Evolutionary conservation across 768 basidiomycete genomes (phyloP), one percentile per base, ranked within the genome.

Genomic region (Podaxis sp.): DNA sequence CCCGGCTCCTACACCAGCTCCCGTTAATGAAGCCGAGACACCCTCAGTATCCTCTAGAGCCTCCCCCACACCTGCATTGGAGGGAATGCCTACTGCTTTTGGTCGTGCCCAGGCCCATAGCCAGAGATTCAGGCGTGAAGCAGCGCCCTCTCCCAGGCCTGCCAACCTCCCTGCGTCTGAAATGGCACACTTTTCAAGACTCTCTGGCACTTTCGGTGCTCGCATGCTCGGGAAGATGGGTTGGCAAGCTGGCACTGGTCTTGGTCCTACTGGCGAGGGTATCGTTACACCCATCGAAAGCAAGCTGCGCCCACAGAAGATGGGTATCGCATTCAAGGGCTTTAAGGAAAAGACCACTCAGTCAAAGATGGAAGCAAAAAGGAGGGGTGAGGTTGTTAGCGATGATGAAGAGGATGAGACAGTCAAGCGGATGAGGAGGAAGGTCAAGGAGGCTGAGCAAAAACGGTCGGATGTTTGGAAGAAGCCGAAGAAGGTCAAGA

Each of bases 201-300:
- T 99, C 12, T 80, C 84, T 46, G 83, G 86, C 15, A 81, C 90
- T 0, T 88, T 94, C 64, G 96, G 95, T 67, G 91, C 96, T 20
- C 88, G 89, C 61, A 87, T 99, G 85, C 84, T 99, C 24, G 85
- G 85, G 33, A 99, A 96, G 78, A 95, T 96, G 90, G 97, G 97
- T 7, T 99, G 97, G 96, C 80, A 88, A 70, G 78, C 88, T 0
- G 96, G 89, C 3, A 81, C 81, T 2, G 95, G 95, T 67, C 81
- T 96, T 8, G 95, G 95, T 65, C 74, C 82, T 1, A 75, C 77
- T 1, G 89, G 89, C 1, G 87, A 89, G 67, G 95, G 95, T 68
- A 96, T 96, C 55, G 85, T 93, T n/a, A 86, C 87, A 4, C 95
- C 95, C 0, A 81, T 97, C 13, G 93, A 96, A 72, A 86, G 84